Evolutionary conservation across 805 yeast genomes (phyloP).

Genomic region (Wilhelminamyces savonicus): DNA sequence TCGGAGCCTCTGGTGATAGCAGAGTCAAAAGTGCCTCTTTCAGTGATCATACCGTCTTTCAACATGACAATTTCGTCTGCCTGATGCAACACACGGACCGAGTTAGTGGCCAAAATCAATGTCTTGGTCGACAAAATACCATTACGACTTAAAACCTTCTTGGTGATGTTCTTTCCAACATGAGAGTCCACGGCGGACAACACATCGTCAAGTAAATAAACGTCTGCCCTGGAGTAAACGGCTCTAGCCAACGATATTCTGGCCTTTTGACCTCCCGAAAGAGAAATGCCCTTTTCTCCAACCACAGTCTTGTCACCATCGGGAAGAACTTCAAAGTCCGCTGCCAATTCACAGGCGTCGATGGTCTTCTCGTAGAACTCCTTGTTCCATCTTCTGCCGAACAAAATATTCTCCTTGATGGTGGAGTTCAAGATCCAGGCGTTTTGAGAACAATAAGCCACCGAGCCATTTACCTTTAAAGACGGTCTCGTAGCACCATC

Average conservation of each 20-base stretch:
- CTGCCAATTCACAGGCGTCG: slow-evolving; percentile 18
- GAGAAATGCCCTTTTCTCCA: slow-evolving; percentile 23
- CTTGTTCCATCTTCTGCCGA: slow-evolving; percentile 16
- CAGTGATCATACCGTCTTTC: slow-evolving; percentile 13
- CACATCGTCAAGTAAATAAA: slow-evolving; percentile 20
- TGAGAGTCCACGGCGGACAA: slow-evolving; percentile 24
- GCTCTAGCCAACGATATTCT: slow-evolving; percentile 24
- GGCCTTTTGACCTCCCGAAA: slow-evolving; percentile 26
- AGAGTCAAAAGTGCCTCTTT: slow-evolving; percentile 42
- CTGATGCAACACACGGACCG: slow-evolving; percentile 16
- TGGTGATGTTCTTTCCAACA: slow-evolving; percentile 20
- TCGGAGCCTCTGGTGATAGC: slow-evolving; percentile 34
- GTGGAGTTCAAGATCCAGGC: slow-evolving; percentile 22
- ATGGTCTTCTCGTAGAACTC: slow-evolving; percentile 15
- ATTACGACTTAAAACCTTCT: slow-evolving; percentile 15
- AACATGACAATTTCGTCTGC: slow-evolving; percentile 16
- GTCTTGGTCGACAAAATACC: slow-evolving; percentile 21
- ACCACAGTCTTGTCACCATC: slow-evolving; percentile 22
- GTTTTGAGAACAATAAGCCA: slow-evolving; percentile 22
- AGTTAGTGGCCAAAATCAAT: slow-evolving; percentile 20
- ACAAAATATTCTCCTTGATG: slow-evolving; percentile 18
- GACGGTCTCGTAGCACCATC: not conserved
- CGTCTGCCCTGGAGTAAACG: slow-evolving; percentile 20
- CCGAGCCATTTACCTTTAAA: slow-evolving; percentile 12
- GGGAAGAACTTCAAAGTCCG: slow-evolving; percentile 20